A percentile compares a stretch with the other conserved stretches of the same genome.
These are phyloP conservation scores for Verticillium alfalfae DNA, from an alignment of 2,329 filamentous ascomycete species.

Conservation along the genomic window DNA sequence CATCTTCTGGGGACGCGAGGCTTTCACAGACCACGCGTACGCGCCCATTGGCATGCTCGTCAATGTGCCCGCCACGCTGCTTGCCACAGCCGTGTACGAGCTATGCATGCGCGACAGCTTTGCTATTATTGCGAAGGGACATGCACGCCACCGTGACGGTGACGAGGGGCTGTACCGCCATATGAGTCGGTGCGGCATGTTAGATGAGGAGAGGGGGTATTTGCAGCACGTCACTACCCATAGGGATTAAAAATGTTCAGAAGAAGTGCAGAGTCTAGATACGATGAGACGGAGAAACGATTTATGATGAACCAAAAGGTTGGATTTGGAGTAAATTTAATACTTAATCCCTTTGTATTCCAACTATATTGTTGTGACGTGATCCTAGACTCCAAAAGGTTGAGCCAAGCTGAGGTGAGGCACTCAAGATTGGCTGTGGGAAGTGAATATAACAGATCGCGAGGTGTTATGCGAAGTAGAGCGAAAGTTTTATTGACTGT, in stretches of 20 bases:
- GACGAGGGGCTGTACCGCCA: slow-evolving; percentile 42
- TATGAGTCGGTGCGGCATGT: slow-evolving; percentile 27
- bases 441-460: too few relatives aligned
- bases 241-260: background rate
- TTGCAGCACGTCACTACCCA: background rate
- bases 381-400: too few relatives aligned
- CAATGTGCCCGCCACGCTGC: slow-evolving; percentile 51
- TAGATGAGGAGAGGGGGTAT: slow-evolving; percentile 14
- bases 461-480: too few relatives aligned
- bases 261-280: background rate
- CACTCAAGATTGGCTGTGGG: too few relatives aligned
- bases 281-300: background rate
- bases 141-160: slow-evolving; percentile 42
- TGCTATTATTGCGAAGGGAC: slow-evolving; percentile 42
- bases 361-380: too few relatives aligned
- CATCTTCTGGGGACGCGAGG: slow-evolving; percentile 36
- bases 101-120: slow-evolving; percentile 47
- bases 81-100: slow-evolving; percentile 50
- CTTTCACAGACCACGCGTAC: slow-evolving; percentile 27
- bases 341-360: background rate
- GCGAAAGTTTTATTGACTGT: too few relatives aligned
- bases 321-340: background rate
- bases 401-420: too few relatives aligned
- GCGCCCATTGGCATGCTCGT: slow-evolving; percentile 49
- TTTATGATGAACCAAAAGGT: background rate